These are phyloP conservation scores for Bisporella sp. DNA, from an alignment of 2,329 filamentous ascomycete species.

Conservation along the genomic window DNA sequence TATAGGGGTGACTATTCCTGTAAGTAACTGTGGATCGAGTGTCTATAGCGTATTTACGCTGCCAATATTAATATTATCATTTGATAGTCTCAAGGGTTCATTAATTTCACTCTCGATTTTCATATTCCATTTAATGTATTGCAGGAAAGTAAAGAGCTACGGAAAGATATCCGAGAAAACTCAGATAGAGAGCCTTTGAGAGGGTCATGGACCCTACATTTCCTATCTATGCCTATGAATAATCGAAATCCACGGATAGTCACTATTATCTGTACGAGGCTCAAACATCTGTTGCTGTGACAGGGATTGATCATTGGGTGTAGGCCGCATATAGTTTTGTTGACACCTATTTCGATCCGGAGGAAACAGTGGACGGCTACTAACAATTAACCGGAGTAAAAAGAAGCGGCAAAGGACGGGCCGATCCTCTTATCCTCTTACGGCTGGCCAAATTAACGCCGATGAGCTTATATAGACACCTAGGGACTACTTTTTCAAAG, in stretches of 20 bases:
- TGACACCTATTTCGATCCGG: conserved; percentile 7
- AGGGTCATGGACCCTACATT: conserved; percentile 1
- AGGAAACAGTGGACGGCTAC: conserved; percentile 5
- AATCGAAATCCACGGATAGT: not conserved
- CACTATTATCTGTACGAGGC: conserved; percentile 5
- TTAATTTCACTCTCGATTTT: conserved; percentile 5
- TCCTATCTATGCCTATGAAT: conserved; percentile 14
- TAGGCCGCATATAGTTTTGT: conserved; percentile 7
- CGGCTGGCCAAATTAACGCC: conserved; percentile 1
- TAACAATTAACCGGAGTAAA: not conserved
- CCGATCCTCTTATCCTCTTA: conserved; percentile 10
- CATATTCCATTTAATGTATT: conserved; percentile 10
- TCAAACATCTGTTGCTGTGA: conserved; percentile 7
- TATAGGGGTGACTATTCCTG: conserved; percentile 7
- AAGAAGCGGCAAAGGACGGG: not conserved
- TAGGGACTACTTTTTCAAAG: conserved; percentile 10
- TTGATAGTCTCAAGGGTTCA: conserved; percentile 6
- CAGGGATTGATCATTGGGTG: conserved; percentile 4
- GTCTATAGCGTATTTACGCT: not conserved
- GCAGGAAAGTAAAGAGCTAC: not conserved
- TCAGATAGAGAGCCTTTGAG: conserved; percentile 4
- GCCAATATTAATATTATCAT: not conserved
- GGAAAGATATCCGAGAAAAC: not conserved
- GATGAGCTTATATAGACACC: conserved; percentile 6
- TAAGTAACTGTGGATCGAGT: not conserved